Evolutionary conservation across 352 stramenopile species (phyloP).

Genomic region (Blastocystis sp.): DNA sequence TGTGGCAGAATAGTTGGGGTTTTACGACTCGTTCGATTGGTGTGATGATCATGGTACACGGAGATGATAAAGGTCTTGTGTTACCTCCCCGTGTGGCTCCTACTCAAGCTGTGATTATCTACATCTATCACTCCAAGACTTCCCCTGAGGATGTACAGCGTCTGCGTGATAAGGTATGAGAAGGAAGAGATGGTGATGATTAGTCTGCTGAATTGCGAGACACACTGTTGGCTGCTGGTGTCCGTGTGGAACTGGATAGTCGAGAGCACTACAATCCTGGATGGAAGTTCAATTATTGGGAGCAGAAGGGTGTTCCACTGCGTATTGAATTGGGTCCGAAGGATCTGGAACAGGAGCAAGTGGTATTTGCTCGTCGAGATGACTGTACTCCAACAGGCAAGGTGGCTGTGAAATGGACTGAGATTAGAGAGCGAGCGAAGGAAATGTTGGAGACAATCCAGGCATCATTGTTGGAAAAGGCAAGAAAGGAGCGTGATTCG

Average conservation of each 20-base stretch:
- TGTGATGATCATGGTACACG: conserved; percentile 99
- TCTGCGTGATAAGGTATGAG: conserved; percentile 24
- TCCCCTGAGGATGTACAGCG: conserved; percentile 18
- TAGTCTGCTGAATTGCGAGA: conserved; percentile 65
- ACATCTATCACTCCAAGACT: conserved; percentile 70
- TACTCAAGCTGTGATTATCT: conserved; percentile 86
- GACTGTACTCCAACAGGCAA: conserved; percentile 70
- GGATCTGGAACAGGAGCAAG: conserved; percentile 85
- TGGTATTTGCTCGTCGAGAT: conserved; percentile 85
- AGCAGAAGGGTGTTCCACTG: conserved; percentile 96
- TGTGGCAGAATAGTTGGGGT: conserved; percentile 96
- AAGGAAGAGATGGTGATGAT: conserved; percentile 54
- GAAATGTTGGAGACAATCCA: conserved; percentile 84
- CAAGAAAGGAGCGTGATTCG: conserved; percentile 79
- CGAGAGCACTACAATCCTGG: conserved; percentile 82
- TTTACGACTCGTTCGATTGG: conserved; percentile 95
- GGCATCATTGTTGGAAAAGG: conserved; percentile 86
- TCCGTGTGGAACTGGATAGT: conserved; percentile 89
- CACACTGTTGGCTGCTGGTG: conserved; percentile 70
- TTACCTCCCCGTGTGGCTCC: conserved; percentile 91
- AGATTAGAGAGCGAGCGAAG: conserved; percentile 25
- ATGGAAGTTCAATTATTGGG: conserved; percentile 99
- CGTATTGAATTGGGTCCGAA: conserved; percentile 92
- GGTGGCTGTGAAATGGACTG: conserved; percentile 63
- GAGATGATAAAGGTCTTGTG: conserved; percentile 95